Evolutionary conservation across 2,329 filamentous ascomycete genomes (phyloP), one percentile per base, ranked within the genome.

Genomic region (Exophiala xenobiotica): DNA sequence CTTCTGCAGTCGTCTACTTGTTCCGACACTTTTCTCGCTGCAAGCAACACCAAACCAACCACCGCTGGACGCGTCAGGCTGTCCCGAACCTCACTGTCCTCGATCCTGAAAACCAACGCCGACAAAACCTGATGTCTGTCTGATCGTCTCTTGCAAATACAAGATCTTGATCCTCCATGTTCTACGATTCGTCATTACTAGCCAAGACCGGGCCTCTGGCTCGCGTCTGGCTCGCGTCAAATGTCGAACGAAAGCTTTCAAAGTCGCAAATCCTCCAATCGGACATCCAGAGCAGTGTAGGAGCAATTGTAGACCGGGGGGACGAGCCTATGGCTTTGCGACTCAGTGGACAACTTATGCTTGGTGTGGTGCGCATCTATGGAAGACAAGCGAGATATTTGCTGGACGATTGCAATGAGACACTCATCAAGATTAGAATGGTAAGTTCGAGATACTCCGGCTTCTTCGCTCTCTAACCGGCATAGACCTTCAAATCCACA

Each of bases 351-450:
- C 93, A 99, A 74, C 79, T 99, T 51, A 77, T 99, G 66, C 81
- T 99, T 49, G 93, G 93, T 74, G 93, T 99, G 20, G 93, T 96
- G 63, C 85, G 92, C 67, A 99, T 99, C 66, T 99, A 99, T 72
- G 95, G 91, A 71, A 82, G 93, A 66, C 99, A 99, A 74, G 92
- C 93, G 66, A 87, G 91, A 64, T 99, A 99, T 71, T 77, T 99
- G 44, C 78, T 97, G 41, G 93, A 99, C 66, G 93, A 99, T 68
- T 99, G 93, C 74, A 96, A 95, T 65, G 93, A 99, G 72, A 92
- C 92, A 31, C 77, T 99, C 60, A 86, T 95, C 78, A 97, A 96
- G 75, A 96, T 99, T 65, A 96, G 97, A 69, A 95, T 97, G 90
- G 92, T 96, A 74, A 33, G 78, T 53, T 46, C 19, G 6, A 20